Conservation (phyloP, 306 rosid species). For the Acacia confusa region DNA sequence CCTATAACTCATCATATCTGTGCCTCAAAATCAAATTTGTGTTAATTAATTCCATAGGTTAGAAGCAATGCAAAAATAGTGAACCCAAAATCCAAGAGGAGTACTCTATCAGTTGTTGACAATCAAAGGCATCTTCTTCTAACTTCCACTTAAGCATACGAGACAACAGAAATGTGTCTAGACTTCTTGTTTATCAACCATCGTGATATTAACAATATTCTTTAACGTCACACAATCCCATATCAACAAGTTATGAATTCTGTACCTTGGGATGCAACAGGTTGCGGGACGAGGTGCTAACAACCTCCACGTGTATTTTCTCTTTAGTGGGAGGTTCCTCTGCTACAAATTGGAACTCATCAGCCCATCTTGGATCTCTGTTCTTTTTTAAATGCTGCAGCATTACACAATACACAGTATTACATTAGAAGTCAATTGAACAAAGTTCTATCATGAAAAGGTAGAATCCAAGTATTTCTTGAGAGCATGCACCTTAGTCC, state of each 20-base stretch:
- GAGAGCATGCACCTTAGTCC: conserved; percentile 65
- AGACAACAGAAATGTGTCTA: not conserved
- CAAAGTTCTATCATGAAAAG: not conserved
- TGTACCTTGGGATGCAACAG: conserved; percentile 82
- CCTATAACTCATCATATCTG: not conserved
- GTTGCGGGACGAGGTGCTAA: conserved; percentile 78
- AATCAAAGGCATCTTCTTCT: not conserved
- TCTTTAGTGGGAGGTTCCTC: conserved; percentile 84
- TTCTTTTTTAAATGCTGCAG: conserved; percentile 74
- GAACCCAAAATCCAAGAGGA: not conserved
- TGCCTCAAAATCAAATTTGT: not conserved
- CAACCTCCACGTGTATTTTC: conserved; percentile 69
- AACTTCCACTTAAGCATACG: not conserved
- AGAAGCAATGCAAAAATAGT: conserved; percentile 2
- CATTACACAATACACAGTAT: not conserved
- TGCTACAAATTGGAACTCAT: conserved; percentile 64
- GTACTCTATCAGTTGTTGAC: not conserved
- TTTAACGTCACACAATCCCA: not conserved
- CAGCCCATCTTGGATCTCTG: conserved; percentile 97
- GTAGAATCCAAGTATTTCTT: conserved; percentile 2
- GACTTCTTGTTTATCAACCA: not conserved
- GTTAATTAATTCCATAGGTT: not conserved
- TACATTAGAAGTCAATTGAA: not conserved
- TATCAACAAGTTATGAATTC: conserved; percentile 3
- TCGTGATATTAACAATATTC: not conserved